phyloP scores from a whole-genome alignment of 2,329 filamentous ascomycete genomes.

The Cladosporium phlei region DNA sequence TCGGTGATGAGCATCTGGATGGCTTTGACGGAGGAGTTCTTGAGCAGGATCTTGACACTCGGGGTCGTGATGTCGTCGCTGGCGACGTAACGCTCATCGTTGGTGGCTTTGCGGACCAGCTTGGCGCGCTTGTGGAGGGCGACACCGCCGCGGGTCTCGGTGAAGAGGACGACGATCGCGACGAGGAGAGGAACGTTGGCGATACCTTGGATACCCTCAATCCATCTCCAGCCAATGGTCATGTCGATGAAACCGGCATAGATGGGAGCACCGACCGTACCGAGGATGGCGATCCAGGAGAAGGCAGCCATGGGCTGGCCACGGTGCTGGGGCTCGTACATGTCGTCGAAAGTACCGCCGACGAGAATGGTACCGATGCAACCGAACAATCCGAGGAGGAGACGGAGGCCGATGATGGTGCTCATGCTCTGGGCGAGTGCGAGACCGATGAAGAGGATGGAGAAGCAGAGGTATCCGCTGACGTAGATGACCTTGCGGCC shows the following conservation, averaged over 20 bases:
- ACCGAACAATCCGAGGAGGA: slow-evolving; percentile 47
- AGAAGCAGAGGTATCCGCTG: slow-evolving; percentile 44
- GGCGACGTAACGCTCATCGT: slow-evolving; percentile 41
- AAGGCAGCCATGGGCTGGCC: slow-evolving; percentile 47
- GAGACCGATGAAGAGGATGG: slow-evolving; percentile 46
- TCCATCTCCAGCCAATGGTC: slow-evolving; percentile 51
- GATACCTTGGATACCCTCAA: slow-evolving; percentile 51
- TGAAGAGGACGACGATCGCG: slow-evolving; percentile 41
- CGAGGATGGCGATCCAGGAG: slow-evolving; percentile 48
- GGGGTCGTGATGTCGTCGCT: slow-evolving; percentile 50
- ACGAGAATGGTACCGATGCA: slow-evolving; percentile 49
- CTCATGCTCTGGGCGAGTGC: slow-evolving; percentile 46
- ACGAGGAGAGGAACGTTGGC: slow-evolving; percentile 48
- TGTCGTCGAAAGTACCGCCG: slow-evolving; percentile 48
- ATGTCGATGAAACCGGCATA: slow-evolving; percentile 53
- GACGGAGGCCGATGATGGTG: slow-evolving; percentile 45
- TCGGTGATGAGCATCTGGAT: slow-evolving; percentile 48
- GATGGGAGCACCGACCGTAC: slow-evolving; percentile 50
- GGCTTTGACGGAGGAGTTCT: slow-evolving; percentile 49
- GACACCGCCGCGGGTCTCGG: slow-evolving; percentile 25
- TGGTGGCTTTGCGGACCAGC: slow-evolving; percentile 42
- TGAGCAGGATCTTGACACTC: slow-evolving; percentile 43
- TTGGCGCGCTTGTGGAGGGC: slow-evolving; percentile 48
- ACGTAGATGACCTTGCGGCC: slow-evolving; percentile 45
- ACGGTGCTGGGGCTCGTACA: slow-evolving; percentile 44